Evolutionary conservation across 306 rosid genomes (phyloP).

Genomic region (Cercis canadensis): DNA sequence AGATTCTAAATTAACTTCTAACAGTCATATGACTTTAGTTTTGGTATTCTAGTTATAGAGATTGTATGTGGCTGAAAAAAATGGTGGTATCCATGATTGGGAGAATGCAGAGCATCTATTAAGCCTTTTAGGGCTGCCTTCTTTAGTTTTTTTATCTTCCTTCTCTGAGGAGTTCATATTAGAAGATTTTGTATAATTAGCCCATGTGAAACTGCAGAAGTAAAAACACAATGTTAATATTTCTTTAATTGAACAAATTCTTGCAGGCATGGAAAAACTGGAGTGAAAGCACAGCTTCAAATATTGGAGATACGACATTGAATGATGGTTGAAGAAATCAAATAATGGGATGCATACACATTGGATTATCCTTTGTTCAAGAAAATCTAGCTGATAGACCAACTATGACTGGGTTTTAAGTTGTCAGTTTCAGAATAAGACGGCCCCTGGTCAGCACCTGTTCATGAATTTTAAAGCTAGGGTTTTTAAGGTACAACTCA

Average conservation of each 20-base stretch:
- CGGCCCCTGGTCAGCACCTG: too few relatives aligned
- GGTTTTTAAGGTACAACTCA: too few relatives aligned
- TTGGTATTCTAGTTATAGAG: conserved; percentile 47
- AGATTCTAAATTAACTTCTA: too few relatives aligned
- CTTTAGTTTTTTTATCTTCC: not conserved
- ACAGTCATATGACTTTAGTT: conserved; percentile 44
- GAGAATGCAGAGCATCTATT: conserved; percentile 8
- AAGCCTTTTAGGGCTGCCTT: conserved; percentile 32
- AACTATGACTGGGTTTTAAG: conserved; percentile 46
- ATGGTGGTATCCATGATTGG: conserved; percentile 4
- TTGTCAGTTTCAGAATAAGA: too few relatives aligned
- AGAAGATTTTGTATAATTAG: not conserved
- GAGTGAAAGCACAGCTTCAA: conserved; percentile 29
- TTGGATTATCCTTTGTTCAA: conserved; percentile 46
- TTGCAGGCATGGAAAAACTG: conserved; percentile 47
- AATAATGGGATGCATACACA: conserved; percentile 44
- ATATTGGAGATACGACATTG: conserved; percentile 33
- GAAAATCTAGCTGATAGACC: conserved; percentile 40
- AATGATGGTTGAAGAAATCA: conserved; percentile 5
- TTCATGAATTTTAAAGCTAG: too few relatives aligned
- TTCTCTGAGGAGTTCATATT: too few relatives aligned
- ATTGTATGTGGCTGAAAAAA: conserved; percentile 42
- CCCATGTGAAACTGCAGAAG: not conserved
- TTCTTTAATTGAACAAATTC: not conserved
- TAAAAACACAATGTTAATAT: not conserved